Percentiles rank a stretch among this genome's conserved stretches.
phyloP scores from a whole-genome alignment of 2,329 filamentous ascomycete genomes.

The Colletotrichum somersetense region DNA sequence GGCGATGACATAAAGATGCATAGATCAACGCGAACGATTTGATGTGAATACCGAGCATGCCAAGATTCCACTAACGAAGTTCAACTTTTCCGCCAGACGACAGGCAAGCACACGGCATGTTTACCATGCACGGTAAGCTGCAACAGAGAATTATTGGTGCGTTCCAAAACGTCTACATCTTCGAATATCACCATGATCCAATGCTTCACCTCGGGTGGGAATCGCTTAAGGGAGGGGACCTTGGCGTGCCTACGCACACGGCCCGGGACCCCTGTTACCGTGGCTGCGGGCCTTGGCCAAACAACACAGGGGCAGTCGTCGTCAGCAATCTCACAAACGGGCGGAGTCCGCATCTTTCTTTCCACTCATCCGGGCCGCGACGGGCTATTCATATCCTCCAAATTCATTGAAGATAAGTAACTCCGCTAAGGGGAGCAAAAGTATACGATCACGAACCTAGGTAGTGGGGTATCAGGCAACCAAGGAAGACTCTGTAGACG shows the following conservation, averaged over 20 bases:
- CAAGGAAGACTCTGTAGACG: no score
- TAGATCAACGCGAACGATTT: no score
- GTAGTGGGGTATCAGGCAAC: no score
- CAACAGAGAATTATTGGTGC: background rate
- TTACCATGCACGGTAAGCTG: background rate
- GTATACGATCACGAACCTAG: background rate
- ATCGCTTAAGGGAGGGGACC: background rate
- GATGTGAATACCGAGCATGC: no score
- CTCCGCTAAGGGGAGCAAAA: no score
- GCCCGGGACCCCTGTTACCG: background rate
- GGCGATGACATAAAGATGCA: no score
- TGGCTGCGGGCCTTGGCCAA: background rate
- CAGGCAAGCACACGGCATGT: no score
- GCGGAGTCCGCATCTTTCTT: background rate
- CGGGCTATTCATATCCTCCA: background rate
- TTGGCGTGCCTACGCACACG: background rate
- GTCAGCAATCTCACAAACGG: background rate
- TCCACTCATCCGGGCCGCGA: background rate
- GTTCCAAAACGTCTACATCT: background rate
- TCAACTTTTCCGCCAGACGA: no score
- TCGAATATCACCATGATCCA: background rate
- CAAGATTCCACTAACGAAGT: no score
- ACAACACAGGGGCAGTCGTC: background rate
- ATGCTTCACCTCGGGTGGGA: background rate
- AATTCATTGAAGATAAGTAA: background rate